These are phyloP conservation scores for Trypanosoma vivax DNA, from an alignment of 208 protist genomes.

Conservation along the genomic window DNA sequence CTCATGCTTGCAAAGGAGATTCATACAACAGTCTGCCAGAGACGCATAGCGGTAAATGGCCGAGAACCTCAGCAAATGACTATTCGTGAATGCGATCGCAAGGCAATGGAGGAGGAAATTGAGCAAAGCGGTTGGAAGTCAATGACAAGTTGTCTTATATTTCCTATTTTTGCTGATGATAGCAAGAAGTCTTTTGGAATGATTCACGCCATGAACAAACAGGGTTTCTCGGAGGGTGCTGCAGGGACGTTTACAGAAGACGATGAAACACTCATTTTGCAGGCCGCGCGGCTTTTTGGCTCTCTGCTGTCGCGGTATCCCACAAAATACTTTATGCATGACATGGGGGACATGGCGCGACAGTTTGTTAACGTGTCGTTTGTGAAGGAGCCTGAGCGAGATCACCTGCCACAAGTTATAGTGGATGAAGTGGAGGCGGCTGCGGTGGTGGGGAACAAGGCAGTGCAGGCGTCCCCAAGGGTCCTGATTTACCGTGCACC, in stretches of 20 bases:
- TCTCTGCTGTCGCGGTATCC: slow-evolving; percentile 71
- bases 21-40: slow-evolving; percentile 61
- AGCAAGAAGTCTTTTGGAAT: slow-evolving; percentile 47
- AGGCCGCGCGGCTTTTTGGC: slow-evolving; percentile 54
- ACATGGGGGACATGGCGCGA: slow-evolving; percentile 38
- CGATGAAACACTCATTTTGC: slow-evolving; percentile 61
- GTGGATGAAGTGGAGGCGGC: slow-evolving; percentile 65
- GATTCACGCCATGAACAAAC: slow-evolving; percentile 87
- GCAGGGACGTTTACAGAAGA: slow-evolving; percentile 24
- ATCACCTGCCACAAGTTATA: slow-evolving; percentile 45
- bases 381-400: slow-evolving; percentile 16
- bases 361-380: slow-evolving; percentile 23
- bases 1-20: slow-evolving; percentile 80
- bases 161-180: slow-evolving; percentile 55
- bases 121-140: slow-evolving; percentile 46
- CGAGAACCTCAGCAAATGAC: slow-evolving; percentile 21
- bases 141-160: slow-evolving; percentile 79
- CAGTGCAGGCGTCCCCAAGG: slow-evolving; percentile 22
- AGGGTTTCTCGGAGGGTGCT: slow-evolving; percentile 13
- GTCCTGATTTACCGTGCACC: slow-evolving; percentile 71
- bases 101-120: slow-evolving; percentile 29
- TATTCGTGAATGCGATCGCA: slow-evolving; percentile 24
- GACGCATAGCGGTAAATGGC: slow-evolving; percentile 76
- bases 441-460: slow-evolving; percentile 47
- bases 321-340: slow-evolving; percentile 38